Percentiles rank a stretch among this genome's conserved stretches.
Evolutionary conservation across 306 rosid genomes (phyloP).

Genomic region (Citrullus colocynthis): DNA sequence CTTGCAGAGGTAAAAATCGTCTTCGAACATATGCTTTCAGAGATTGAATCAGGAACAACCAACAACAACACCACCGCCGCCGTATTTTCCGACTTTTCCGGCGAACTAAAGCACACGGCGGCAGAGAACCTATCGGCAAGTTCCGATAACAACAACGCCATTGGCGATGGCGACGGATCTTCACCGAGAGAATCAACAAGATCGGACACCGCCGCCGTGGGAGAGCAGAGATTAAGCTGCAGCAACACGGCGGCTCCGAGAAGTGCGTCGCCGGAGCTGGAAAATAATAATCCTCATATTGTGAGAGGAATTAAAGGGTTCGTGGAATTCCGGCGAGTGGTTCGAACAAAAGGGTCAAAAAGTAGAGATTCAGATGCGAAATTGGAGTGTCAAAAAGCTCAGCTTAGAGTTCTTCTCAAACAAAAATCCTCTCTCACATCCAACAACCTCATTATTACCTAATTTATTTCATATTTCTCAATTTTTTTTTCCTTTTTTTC

Average conservation of each 20-base stretch:
- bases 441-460: conserved; percentile 24
- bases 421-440: conserved; percentile 26
- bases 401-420: conserved; percentile 35
- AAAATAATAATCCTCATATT: conserved; percentile 36
- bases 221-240: neutral
- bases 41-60: conserved; percentile 11
- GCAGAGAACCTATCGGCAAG: neutral
- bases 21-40: conserved; percentile 27
- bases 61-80: neutral
- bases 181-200: neutral
- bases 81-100: neutral
- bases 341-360: conserved; percentile 31
- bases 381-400: conserved; percentile 47
- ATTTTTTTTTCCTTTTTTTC: neutral
- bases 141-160: neutral
- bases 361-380: conserved; percentile 40
- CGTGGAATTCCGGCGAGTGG: conserved; percentile 45
- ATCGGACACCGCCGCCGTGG: neutral
- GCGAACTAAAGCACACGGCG: neutral
- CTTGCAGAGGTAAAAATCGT: conserved; percentile 34
- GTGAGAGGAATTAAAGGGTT: conserved; percentile 53
- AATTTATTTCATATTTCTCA: neutral
- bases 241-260: neutral
- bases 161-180: neutral
- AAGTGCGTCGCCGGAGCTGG: conserved; percentile 26